A percentile compares a stretch with the other conserved stretches of the same genome.
Conservation (phyloP, 2,329 filamentous ascomycete species). For the Phialophora verrucosa region DNA sequence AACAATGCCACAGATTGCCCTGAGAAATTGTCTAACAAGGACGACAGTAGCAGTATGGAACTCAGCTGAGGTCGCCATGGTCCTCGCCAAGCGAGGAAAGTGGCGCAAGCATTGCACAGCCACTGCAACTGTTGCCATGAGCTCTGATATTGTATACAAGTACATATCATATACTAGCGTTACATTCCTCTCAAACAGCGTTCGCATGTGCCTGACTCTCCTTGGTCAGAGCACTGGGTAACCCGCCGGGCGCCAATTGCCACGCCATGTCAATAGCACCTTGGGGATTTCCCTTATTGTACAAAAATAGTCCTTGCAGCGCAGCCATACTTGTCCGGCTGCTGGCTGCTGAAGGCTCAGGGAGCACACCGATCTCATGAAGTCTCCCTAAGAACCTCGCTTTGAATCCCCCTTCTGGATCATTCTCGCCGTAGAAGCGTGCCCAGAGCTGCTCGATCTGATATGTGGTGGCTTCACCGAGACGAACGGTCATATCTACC, state of each 20-base stretch:
- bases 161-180: neutral
- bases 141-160: neutral
- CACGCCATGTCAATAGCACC: slow-evolving; percentile 81
- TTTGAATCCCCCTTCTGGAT: slow-evolving; percentile 66
- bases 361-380: slow-evolving; percentile 72
- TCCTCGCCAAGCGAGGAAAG: neutral
- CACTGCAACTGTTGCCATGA: neutral
- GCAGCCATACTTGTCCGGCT: slow-evolving; percentile 81
- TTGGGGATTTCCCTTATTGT: slow-evolving; percentile 89
- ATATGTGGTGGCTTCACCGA: slow-evolving; percentile 84
- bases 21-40: neutral
- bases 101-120: neutral
- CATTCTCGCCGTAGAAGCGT: slow-evolving; percentile 87
- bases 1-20: neutral
- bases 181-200: neutral
- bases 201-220: slow-evolving; percentile 16
- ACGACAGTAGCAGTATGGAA: neutral
- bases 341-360: slow-evolving; percentile 39
- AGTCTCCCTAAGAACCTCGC: slow-evolving; percentile 73
- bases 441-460: slow-evolving; percentile 91
- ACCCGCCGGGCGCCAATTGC: slow-evolving; percentile 36
- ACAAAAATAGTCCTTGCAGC: slow-evolving; percentile 91
- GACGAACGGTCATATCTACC: slow-evolving; percentile 89
- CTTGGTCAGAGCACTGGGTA: slow-evolving; percentile 30
- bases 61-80: neutral